A percentile compares a stretch with the other conserved stretches of the same genome.
Evolutionary conservation across 345 rosid genomes (phyloP).

Genomic region (Pseudoturritis turrita): DNA sequence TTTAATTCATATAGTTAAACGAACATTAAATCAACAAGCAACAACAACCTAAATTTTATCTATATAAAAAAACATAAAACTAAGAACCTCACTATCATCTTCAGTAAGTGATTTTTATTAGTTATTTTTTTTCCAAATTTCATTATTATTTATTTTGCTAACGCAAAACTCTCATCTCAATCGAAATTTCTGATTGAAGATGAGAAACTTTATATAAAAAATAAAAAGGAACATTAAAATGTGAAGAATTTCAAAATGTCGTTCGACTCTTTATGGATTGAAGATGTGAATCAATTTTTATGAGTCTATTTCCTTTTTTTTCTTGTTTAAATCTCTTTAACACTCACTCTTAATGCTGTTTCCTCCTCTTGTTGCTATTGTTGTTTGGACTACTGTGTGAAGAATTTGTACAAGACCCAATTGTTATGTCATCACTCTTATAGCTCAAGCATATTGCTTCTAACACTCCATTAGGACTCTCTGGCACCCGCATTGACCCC

Average conservation of each 20-base stretch:
- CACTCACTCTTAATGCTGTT: not conserved
- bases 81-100: no score
- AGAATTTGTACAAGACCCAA: slow-evolving; percentile 50
- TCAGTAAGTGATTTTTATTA: no score
- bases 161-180: no score
- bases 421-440: slow-evolving; percentile 49
- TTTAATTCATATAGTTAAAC: no score
- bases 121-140: no score
- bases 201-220: not conserved
- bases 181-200: not conserved
- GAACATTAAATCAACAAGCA: no score
- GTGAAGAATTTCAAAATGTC: not conserved
- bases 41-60: no score
- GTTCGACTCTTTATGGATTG: not conserved
- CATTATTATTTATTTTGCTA: not conserved
- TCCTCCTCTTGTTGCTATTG: slow-evolving; percentile 29
- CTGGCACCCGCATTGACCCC: slow-evolving; percentile 27
- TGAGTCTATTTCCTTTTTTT: not conserved
- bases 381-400: slow-evolving; percentile 26
- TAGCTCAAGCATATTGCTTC: slow-evolving; percentile 59
- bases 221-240: not conserved
- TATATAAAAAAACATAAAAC: no score
- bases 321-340: not conserved
- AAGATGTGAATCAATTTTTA: not conserved
- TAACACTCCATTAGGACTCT: slow-evolving; percentile 58